Base-by-base conservation (phyloP, 306 rosid genomes). In the Lagenaria siceraria region DNA sequence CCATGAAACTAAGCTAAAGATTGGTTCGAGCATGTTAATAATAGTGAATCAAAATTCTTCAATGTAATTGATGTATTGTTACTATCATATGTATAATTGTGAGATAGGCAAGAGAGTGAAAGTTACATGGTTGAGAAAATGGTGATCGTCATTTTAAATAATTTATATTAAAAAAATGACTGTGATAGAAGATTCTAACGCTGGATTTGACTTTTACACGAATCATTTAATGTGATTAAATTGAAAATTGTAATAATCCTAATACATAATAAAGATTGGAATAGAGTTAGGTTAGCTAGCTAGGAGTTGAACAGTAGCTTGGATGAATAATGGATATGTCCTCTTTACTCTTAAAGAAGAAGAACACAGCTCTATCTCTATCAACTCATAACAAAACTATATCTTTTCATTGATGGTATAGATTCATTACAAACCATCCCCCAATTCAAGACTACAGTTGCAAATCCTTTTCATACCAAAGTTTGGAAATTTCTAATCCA, bases 241-340 rank as follows among this genome's bases (percentile, higher is more conserved):
- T 69, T 21, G 33, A 9, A 66, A 43, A 24, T 69, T 69, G 55
- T 7, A 69, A 21, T 69, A 36, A 3, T 19, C 35, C 75, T 69
- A 69, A 69, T 66, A 69, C 15, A 66, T 66, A 69, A 66, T 66
- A 40, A 69, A 69, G 42, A 25, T 49, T 17, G 22, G 60, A 46
- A 49, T 70, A 46, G 76, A 27, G 42, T 15, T 72, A 72, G 76
- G 76, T 4, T 69, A 69, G 75, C 4, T 48, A 43, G n/a, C 31
- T 71, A 71, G 76, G 40, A 48, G 76, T 49, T 71, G 75, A 71
- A 71, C 22, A 14, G 76, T 24, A 71, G 53, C 21, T 25, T 70
- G 1, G 40, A 71, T 72, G 60, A 72, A 49, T 69, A 15, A 49
- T 72, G 76, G 19, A 17, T 51, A 40, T 66, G 25, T 12, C 25